Evolutionary conservation across 305 asterid genomes (phyloP).

Genomic region (Solanum hybrid): DNA sequence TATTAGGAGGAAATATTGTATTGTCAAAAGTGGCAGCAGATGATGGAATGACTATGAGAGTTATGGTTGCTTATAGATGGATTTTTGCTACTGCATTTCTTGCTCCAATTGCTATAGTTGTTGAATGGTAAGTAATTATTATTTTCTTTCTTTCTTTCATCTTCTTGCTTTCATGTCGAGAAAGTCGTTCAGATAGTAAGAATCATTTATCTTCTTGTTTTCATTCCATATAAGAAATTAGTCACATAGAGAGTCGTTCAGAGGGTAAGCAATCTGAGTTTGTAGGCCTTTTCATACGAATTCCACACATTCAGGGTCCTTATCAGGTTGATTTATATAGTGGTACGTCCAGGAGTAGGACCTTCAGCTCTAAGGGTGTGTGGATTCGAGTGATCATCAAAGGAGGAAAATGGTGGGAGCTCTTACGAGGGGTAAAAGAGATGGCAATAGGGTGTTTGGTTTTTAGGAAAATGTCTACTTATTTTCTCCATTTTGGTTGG

Average conservation of each 20-base stretch:
- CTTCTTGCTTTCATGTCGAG: not conserved
- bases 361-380: not conserved
- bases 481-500: not conserved
- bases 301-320: not conserved
- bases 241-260: not conserved
- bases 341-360: not conserved
- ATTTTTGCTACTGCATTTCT: conserved; percentile 17
- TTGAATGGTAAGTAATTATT: conserved; percentile 7
- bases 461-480: not conserved
- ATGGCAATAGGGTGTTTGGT: not conserved
- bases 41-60: conserved; percentile 20
- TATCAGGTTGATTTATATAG: not conserved
- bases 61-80: conserved; percentile 23
- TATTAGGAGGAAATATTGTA: conserved; percentile 13
- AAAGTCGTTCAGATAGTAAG: not conserved
- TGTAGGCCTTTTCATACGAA: not conserved
- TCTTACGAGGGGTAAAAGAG: not conserved
- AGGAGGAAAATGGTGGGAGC: not conserved
- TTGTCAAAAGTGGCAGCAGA: conserved; percentile 19
- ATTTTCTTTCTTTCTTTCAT: not conserved
- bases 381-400: not conserved
- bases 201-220: not conserved
- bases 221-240: no score
- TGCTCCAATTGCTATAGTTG: conserved; percentile 10
- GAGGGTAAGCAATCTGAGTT: not conserved